Conservation (phyloP, 2,329 filamentous ascomycete species). For the Alternaria triticina region DNA sequence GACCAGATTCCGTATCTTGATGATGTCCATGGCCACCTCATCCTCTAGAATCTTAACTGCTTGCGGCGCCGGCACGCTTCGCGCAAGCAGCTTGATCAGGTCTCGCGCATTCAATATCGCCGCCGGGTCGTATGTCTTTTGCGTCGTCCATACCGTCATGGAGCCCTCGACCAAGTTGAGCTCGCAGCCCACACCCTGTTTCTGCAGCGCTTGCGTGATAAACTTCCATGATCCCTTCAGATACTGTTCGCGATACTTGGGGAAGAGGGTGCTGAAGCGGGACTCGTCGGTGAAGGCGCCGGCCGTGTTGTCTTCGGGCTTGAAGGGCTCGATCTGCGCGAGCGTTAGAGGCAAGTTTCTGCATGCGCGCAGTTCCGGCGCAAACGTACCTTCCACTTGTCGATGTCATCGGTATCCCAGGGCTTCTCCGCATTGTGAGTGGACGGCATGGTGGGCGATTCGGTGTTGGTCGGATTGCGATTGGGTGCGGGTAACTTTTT, state of each 20-base stretch:
- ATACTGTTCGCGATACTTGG: constrained; percentile 95
- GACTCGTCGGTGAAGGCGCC: constrained; percentile 94
- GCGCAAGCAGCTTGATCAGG: constrained; percentile 87
- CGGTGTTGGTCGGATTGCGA: not conserved
- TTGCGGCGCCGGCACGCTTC: constrained; percentile 85
- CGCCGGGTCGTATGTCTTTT: constrained; percentile 89
- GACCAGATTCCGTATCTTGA: constrained; percentile 91
- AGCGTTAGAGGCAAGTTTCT: not conserved
- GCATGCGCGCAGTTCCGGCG: not conserved
- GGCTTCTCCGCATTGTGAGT: constrained; percentile 77
- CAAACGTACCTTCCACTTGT: constrained; percentile 81
- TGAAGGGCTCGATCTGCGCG: constrained; percentile 77
- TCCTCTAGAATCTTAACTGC: constrained; percentile 95
- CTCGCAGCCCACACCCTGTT: constrained; percentile 85
- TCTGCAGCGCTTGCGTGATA: constrained; percentile 85
- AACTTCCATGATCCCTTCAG: constrained; percentile 92
- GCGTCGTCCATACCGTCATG: constrained; percentile 95
- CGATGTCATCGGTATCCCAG: constrained; percentile 95
- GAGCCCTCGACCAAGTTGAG: constrained; percentile 93
- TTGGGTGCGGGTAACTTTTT: constrained; percentile 17
- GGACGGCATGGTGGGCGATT: constrained; percentile 71
- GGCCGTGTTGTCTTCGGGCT: constrained; percentile 79
- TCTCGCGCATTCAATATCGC: constrained; percentile 93
- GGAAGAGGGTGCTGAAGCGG: constrained; percentile 84
- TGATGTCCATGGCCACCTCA: constrained; percentile 88